Base-by-base conservation (phyloP, 2,329 filamentous ascomycete species). In the Cercospora sp. region DNA sequence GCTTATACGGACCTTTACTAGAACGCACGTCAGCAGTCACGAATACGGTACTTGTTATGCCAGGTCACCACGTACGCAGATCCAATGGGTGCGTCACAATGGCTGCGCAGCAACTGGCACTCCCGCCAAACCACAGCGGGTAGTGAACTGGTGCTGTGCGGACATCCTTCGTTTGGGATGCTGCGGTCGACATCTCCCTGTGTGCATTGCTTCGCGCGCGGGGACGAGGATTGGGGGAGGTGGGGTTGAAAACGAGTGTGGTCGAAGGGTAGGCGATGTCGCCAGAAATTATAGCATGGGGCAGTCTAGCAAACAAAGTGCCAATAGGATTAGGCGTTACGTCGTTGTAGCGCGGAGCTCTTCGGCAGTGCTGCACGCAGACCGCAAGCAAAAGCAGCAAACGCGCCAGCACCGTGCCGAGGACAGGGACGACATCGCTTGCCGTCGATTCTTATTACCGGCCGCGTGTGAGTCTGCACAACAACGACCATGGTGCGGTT, bases 71-170 rank as follows among this genome's bases (percentile, higher is more conserved):
- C 90, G 80, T 86, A 96, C 93, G 88, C 72, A 97, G 85, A 86
- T 97, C 94, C 77, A 98, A 84, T 60, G 94, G 94, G 85, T 98
- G 94, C 31, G 94, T 98, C 60, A 97, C 91, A 74, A 89, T 90
- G 55, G 94, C 94, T 42, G 94, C 94, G 84, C 95, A 90, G 78
- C 92, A 96, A 77, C 92, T 95, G 61, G 94, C 93, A 78, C 92
- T 97, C 65, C 95, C 95, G 71, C 95, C 95, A 80, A 99, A 98
- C 95, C 94, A 98, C 73, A 85, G 81, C 12, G 83, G 83, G 75
- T 85, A 85, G 68, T 80, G 79, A 70, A 84, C 78, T 31, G 60
- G 77, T 73, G 80, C 78, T 51, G 30, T 30, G 33, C 39, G 62
- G 63, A 80, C 77, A 75, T 81, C 79, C 69, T 81, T 78, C 75